phyloP scores from a whole-genome alignment of 106 monocot species.

The Allium sativum region DNA sequence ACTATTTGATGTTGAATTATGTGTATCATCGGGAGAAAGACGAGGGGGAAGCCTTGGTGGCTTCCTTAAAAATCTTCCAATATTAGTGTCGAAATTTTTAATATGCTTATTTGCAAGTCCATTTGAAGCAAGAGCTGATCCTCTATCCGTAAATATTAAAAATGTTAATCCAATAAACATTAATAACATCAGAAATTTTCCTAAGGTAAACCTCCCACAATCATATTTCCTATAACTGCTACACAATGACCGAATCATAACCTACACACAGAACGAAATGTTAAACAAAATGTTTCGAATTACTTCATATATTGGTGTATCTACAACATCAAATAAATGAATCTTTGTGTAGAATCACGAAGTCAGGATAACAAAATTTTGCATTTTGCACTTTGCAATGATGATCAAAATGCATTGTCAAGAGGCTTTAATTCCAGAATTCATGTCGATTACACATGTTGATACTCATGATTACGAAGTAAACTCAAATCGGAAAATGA shows the following conservation, averaged over 20 bases:
- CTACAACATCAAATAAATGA: too few relatives aligned
- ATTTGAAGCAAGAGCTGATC: constrained; percentile 21
- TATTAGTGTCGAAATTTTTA: constrained; percentile 1
- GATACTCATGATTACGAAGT: too few relatives aligned
- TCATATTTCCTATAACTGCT: constrained; percentile 26
- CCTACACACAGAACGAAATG: constrained; percentile 20
- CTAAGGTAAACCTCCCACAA: constrained; percentile 48
- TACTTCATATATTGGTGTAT: neutral
- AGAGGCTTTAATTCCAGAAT: neutral
- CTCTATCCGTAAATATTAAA: constrained; percentile 15
- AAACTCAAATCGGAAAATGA: too few relatives aligned
- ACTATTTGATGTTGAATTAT: constrained; percentile 18
- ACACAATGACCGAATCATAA: constrained; percentile 36
- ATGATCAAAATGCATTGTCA: neutral
- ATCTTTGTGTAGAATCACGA: neutral
- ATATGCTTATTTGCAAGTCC: constrained; percentile 7
- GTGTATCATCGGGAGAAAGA: constrained; percentile 56
- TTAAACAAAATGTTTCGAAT: neutral
- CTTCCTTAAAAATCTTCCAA: constrained; percentile 42
- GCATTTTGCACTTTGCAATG: neutral
- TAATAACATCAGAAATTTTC: constrained; percentile 59
- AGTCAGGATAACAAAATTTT: neutral
- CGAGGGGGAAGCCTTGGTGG: constrained; percentile 63
- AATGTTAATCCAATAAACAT: constrained; percentile 56
- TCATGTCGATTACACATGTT: too few relatives aligned